Base-by-base conservation (phyloP, 176 grass and related monocot genomes). In the Eleusine coracana region DNA sequence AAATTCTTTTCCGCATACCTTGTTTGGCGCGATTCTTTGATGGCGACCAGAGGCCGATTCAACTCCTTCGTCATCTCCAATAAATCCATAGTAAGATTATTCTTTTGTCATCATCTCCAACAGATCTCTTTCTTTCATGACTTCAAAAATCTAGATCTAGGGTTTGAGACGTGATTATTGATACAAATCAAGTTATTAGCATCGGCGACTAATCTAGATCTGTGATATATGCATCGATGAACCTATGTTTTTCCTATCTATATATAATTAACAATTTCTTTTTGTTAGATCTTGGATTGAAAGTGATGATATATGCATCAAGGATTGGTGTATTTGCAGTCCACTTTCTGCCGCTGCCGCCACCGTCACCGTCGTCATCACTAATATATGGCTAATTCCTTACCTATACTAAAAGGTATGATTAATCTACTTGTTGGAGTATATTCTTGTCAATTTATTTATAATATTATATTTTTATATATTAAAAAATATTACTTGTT, bases 221-320 rank as follows among this genome's bases (percentile, higher is more conserved):
- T 54, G 34, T 10, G 11, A 5, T 65, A 16, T 31, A 34, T 5
- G 4, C 12, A 65, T 15, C 28, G 28, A 15, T 1, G 11, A 31
- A 0, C 3, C n/a, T 29, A 0, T 1, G 1, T 14, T 3, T 13
- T 28, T 25, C 1, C 0, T 7, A 3, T 2, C 2, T 23, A 20
- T 5, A 18, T 11, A 16, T 34, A 2, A 16, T 14, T 77, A 27
- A 0, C 5, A 8, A 46, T 6, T 10, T 10, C 17, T 11, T 17
- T 17, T 3, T 0, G 0, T 0, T 2, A 18, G 3, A 78, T 78
- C 28, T 63, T 15, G 2, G 18, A 2, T 37, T 2, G 5, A 29
- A 45, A 7, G 4, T 21, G 27, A 36, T 0, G 7, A 10, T 25
- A 27, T 42, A 16, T 0, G 0, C 7, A 3, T 14, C 20, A 14